phyloP scores from a whole-genome alignment of 495 filamentous ascomycete species.

The Chaetomium fimeti region DNA sequence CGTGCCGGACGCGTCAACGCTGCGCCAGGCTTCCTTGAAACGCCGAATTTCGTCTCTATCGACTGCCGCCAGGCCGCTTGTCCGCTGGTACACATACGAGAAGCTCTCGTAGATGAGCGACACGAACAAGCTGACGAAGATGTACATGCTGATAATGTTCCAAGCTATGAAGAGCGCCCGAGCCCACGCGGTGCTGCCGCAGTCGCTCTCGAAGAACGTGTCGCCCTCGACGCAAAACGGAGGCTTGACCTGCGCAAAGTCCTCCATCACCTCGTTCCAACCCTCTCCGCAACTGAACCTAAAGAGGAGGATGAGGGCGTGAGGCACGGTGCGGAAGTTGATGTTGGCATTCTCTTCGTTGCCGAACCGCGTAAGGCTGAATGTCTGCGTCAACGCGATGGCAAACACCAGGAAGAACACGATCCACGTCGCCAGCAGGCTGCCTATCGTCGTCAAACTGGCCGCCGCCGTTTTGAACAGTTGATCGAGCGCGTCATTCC shows the following conservation, averaged over 20 bases:
- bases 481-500: constrained; percentile 96
- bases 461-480: constrained; percentile 99
- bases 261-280: constrained; percentile 97
- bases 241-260: constrained; percentile 74
- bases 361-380: constrained; percentile 90
- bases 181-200: constrained; percentile 85
- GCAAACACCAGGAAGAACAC: constrained; percentile 95
- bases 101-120: constrained; percentile 99
- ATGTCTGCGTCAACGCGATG: constrained; percentile 93
- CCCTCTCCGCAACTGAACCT: constrained; percentile 88
- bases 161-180: constrained; percentile 86
- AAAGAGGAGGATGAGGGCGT: constrained; percentile 90
- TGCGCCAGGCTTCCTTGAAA: constrained; percentile 98
- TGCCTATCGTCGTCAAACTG: constrained; percentile 83
- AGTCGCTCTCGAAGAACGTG: constrained; percentile 83
- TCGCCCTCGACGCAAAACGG: constrained; percentile 70
- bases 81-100: constrained; percentile 97
- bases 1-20: constrained; percentile 83
- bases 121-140: constrained; percentile 97
- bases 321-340: constrained; percentile 91
- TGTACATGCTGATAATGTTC: constrained; percentile 99
- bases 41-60: constrained; percentile 89
- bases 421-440: constrained; percentile 94
- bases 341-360: constrained; percentile 70
- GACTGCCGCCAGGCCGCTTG: constrained; percentile 77